Base-by-base conservation (phyloP, 306 rosid genomes). In the Vigna trinervia region DNA sequence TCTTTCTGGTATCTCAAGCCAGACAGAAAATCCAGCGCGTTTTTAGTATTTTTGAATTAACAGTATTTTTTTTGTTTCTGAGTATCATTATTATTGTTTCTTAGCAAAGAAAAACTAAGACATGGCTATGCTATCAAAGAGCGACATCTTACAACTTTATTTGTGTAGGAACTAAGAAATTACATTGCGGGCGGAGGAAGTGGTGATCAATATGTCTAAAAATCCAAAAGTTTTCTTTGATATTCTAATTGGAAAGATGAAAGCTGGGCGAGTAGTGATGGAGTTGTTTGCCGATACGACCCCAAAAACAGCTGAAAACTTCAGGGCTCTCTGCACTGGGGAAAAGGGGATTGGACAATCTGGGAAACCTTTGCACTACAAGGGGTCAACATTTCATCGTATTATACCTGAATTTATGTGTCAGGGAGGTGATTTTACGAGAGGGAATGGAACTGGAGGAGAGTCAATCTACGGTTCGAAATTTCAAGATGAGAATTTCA, bases 171-270 rank as follows among this genome's bases (percentile, higher is more conserved):
- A 69, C 50, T 6, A 64, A 67, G 70, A 65, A 57, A 5, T 45
- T 22, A 54, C 5, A 1, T 3, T 43, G 15, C 1, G 4, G 1
- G 5, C 5, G 22, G 71, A 13, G 6, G 12, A 34, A 23, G 14
- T 30, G 36, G 45, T 66, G 1, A 22, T 41, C 52, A 71, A 52
- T 69, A 94, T 94, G 97, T 32, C 91, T 0, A 61, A 61, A 11
- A 94, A 90, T 66, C 97, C 97, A 0, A 90, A 82, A 74, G 97
- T 94, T 71, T 94, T 87, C 88, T 94, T 94, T 69, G 97, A 94
- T 50, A 85, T 94, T 77, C 17, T 88, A 67, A 92, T 92, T 28
- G 98, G 96, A 69, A 89, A 28, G 82, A 72, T 69, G 83, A 94
- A 92, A 79, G 97, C 91, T 0, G 98, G 97, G 9, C 86, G 97